Percentiles rank a stretch among this genome's conserved stretches.
Evolutionary conservation across 371 early-diverging fungal genomes (phyloP).

Genomic region (Smittium mucronatum): DNA sequence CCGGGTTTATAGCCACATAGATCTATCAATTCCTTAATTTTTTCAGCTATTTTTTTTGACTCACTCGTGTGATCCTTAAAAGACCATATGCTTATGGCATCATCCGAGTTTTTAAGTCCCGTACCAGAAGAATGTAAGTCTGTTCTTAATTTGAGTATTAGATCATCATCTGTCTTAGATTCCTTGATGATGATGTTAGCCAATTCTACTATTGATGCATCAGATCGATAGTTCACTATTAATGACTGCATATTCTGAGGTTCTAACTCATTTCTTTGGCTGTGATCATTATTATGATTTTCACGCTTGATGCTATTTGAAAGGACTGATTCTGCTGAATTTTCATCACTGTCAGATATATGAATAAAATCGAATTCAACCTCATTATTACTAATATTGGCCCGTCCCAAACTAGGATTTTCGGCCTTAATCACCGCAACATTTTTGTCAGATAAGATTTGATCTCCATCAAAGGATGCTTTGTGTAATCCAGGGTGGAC

Average conservation of each 20-base stretch:
- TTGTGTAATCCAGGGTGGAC: conserved; percentile 8
- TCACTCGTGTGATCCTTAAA: conserved; percentile 18
- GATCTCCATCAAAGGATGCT: neutral
- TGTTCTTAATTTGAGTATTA: conserved; percentile 19
- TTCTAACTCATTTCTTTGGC: neutral
- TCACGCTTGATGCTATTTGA: neutral
- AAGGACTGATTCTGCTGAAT: neutral
- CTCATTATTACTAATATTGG: neutral
- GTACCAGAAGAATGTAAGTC: conserved; percentile 1
- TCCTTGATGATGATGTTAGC: conserved; percentile 37
- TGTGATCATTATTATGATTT: neutral
- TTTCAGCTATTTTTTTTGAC: conserved; percentile 33
- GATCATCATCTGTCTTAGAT: conserved; percentile 25
- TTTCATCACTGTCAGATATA: neutral
- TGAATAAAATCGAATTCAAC: neutral
- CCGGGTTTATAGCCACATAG: conserved; percentile 27
- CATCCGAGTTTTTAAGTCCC: conserved; percentile 21
- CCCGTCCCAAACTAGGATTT: neutral
- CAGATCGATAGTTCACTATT: conserved; percentile 47
- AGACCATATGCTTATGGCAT: conserved; percentile 25
- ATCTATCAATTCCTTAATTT: conserved; percentile 34
- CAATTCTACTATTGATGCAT: conserved; percentile 34
- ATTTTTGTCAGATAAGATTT: neutral
- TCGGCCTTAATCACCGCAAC: neutral
- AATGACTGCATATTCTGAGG: conserved; percentile 22